Evolutionary conservation across 371 early-diverging fungal species (phyloP).

Genomic region (Homolaphlyctis polyrhiza): DNA sequence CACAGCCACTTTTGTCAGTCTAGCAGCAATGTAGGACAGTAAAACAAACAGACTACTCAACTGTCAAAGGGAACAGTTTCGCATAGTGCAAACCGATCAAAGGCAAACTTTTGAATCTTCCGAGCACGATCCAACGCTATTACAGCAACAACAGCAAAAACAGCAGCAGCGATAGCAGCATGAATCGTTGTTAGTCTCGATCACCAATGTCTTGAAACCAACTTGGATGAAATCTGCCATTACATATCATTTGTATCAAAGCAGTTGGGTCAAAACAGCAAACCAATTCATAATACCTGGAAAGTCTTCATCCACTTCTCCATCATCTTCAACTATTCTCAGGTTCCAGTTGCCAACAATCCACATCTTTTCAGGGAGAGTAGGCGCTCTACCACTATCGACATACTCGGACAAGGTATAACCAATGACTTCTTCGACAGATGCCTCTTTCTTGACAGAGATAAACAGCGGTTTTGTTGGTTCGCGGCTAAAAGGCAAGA

Average conservation of each 20-base stretch:
- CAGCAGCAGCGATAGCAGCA: constrained; percentile 5
- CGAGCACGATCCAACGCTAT: constrained; percentile 80
- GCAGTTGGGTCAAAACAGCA: not conserved
- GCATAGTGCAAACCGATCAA: constrained; percentile 88
- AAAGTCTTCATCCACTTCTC: constrained; percentile 91
- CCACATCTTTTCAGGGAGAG: constrained; percentile 54
- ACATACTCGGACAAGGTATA: constrained; percentile 76
- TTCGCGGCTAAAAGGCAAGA: constrained; percentile 28
- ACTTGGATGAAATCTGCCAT: too few relatives aligned
- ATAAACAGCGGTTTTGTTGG: constrained; percentile 55
- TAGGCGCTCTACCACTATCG: constrained; percentile 51
- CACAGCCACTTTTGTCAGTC: too few relatives aligned
- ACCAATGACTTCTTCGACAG: constrained; percentile 90
- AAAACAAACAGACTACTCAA: too few relatives aligned
- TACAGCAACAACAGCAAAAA: not conserved
- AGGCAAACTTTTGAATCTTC: constrained; percentile 78
- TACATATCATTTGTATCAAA: not conserved
- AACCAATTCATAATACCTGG: constrained; percentile 55
- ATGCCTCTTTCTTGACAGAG: constrained; percentile 73
- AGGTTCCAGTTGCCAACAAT: constrained; percentile 76
- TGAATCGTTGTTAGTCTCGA: not conserved
- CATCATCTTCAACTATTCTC: constrained; percentile 92
- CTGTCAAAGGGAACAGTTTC: constrained; percentile 71
- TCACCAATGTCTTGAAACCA: too few relatives aligned
- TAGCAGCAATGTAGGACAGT: too few relatives aligned